Evolutionary conservation across 2,329 filamentous ascomycete species (phyloP).

Genomic region (Diaporthe batatas): DNA sequence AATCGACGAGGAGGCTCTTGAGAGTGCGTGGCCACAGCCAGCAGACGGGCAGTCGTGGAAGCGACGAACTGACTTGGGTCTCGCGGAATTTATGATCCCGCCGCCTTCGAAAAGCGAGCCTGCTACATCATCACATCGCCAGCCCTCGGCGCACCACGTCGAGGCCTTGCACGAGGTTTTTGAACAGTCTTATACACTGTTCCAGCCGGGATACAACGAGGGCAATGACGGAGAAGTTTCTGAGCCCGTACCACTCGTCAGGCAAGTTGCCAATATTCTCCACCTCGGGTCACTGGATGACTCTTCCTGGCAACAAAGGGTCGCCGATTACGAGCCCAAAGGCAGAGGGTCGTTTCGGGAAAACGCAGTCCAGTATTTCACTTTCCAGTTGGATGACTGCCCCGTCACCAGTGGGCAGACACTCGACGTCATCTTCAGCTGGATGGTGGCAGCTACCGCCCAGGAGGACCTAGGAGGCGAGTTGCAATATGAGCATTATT

Average conservation of each 20-base stretch:
- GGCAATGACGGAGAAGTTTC: background rate
- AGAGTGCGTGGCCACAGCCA: background rate
- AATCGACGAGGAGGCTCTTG: slow-evolving; percentile 7
- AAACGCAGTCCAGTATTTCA: background rate
- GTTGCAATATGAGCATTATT: background rate
- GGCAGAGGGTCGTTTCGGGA: background rate
- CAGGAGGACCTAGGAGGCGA: background rate
- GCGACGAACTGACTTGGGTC: slow-evolving; percentile 10
- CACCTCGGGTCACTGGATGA: slow-evolving; percentile 1
- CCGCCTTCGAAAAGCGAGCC: background rate
- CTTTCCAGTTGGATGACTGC: background rate
- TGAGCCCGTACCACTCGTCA: background rate
- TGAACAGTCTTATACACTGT: background rate
- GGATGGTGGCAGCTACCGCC: slow-evolving; percentile 9
- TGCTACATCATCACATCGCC: too few relatives aligned
- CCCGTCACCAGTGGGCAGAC: slow-evolving; percentile 10
- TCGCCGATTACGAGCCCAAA: background rate
- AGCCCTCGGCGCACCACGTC: background rate
- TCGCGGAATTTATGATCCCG: background rate
- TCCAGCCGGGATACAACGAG: background rate
- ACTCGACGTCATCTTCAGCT: slow-evolving; percentile 5
- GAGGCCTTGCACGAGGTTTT: slow-evolving; percentile 6
- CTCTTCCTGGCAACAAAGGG: background rate
- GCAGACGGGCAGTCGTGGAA: background rate
- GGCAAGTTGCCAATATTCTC: slow-evolving; percentile 16